Conservation (phyloP, 164 flowering plant genomes). For the Magnolia changhungtana region DNA sequence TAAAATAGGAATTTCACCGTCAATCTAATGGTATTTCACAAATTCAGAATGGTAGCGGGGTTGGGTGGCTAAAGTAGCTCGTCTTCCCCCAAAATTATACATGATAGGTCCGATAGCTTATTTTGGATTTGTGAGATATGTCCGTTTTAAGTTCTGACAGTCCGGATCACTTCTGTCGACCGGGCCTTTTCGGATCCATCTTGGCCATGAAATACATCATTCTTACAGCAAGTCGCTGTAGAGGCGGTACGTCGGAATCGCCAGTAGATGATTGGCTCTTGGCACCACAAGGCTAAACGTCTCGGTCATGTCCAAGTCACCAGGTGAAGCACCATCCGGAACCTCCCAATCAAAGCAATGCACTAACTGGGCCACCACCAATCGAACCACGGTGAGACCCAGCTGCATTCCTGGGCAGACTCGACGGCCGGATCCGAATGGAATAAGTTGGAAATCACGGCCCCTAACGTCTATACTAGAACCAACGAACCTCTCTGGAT, state of each 20-base stretch:
- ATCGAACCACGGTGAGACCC: conserved; percentile 9
- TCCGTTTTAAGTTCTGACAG: too few relatives aligned
- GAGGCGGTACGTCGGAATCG: conserved; percentile 13
- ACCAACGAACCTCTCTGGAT: neutral
- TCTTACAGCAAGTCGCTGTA: too few relatives aligned
- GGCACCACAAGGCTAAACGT: conserved; percentile 4
- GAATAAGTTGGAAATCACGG: neutral
- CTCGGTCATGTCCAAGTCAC: conserved; percentile 13
- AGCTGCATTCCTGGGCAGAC: conserved; percentile 13
- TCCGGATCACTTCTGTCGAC: too few relatives aligned
- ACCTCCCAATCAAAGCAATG: conserved; percentile 23
- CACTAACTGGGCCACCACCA: conserved; percentile 13
- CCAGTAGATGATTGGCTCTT: conserved; percentile 12
- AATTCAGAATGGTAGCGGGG: too few relatives aligned
- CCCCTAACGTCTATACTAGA: conserved; percentile 7
- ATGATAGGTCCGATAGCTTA: too few relatives aligned
- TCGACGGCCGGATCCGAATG: conserved; percentile 13
- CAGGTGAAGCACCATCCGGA: conserved; percentile 12
- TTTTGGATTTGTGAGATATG: too few relatives aligned
- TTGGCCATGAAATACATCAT: too few relatives aligned
- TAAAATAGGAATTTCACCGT: too few relatives aligned
- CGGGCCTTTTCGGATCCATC: too few relatives aligned
- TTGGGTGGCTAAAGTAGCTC: too few relatives aligned
- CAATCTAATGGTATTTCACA: too few relatives aligned
- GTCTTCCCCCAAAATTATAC: too few relatives aligned